phyloP scores from a whole-genome alignment of 2,329 filamentous ascomycete genomes.

The Scedosporium dehoogii region DNA sequence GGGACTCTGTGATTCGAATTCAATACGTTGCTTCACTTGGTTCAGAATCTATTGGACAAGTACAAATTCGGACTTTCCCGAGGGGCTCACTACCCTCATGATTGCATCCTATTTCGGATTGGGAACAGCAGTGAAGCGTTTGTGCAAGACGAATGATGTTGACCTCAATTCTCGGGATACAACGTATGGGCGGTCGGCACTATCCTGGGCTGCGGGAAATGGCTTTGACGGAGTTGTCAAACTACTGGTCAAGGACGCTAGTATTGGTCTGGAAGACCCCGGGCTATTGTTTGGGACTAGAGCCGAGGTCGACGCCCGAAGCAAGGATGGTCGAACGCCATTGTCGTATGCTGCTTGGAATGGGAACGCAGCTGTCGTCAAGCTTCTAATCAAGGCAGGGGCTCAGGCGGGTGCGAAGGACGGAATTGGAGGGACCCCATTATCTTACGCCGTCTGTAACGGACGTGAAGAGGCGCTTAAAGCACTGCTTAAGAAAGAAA shows the following conservation, averaged over 20 bases:
- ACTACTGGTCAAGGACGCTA: background rate
- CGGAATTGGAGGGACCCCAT: no score
- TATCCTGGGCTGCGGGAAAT: background rate
- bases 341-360: slow-evolving; percentile 1
- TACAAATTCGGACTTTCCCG: background rate
- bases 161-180: background rate
- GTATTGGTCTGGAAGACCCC: background rate
- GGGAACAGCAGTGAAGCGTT: background rate
- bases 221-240: background rate
- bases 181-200: background rate
- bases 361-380: background rate
- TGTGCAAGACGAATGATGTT: background rate
- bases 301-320: background rate
- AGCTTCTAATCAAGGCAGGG: background rate
- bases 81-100: background rate
- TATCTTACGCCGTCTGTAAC: no score
- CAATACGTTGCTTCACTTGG: background rate
- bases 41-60: background rate
- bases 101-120: background rate
- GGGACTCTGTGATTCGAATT: background rate
- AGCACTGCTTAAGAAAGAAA: background rate
- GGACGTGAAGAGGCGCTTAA: no score
- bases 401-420: no score
- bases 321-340: background rate
- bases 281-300: background rate